These are phyloP conservation scores for Starmerella floris DNA, from an alignment of 805 yeast species.

Conservation along the genomic window DNA sequence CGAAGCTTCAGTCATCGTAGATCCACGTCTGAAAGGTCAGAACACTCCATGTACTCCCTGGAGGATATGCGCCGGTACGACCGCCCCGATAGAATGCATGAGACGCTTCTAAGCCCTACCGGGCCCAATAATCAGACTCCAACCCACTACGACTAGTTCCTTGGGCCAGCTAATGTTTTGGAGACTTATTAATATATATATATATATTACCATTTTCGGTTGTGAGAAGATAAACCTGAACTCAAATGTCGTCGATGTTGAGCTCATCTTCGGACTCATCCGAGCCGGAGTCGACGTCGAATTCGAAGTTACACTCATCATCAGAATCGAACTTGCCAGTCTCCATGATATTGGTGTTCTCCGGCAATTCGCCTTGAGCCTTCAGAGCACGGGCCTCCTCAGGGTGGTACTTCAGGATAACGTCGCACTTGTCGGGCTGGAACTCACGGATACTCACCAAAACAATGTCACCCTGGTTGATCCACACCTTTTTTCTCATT, in stretches of 20 bases:
- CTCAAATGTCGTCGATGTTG: conserved; percentile 87
- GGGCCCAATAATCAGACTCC: conserved; percentile 5
- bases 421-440: conserved; percentile 97
- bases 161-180: not conserved
- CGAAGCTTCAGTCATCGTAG: conserved; percentile 49
- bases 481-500: conserved; percentile 98
- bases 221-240: too few relatives aligned
- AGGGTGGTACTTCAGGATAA: conserved; percentile 87
- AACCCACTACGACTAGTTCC: conserved; percentile 3
- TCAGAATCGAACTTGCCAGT: conserved; percentile 94
- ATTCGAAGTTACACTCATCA: conserved; percentile 96
- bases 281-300: conserved; percentile 69
- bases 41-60: conserved; percentile 6
- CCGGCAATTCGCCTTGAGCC: conserved; percentile 93
- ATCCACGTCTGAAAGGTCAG: conserved; percentile 9
- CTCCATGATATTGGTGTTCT: conserved; percentile 91
- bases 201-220: not conserved
- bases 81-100: conserved; percentile 11
- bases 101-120: conserved; percentile 16
- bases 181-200: not conserved
- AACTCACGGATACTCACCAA: conserved; percentile 93
- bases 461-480: conserved; percentile 96
- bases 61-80: conserved; percentile 10
- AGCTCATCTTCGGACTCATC: conserved; percentile 51
- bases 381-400: conserved; percentile 97